Evolutionary conservation across 768 basidiomycete genomes (phyloP).

Genomic region (Nidularia pulvinata): DNA sequence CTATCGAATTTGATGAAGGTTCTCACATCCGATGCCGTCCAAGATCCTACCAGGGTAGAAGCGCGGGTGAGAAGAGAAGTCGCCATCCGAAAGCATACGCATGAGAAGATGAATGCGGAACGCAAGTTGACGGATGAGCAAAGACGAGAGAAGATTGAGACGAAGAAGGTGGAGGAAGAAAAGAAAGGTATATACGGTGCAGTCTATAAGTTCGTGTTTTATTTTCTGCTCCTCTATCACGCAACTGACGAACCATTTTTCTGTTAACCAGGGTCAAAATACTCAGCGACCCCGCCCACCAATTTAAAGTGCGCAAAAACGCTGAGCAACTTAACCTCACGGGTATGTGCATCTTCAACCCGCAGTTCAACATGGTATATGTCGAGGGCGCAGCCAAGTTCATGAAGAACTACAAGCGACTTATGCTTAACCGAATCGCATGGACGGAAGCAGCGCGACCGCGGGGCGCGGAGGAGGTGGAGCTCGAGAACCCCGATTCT

Average conservation of each 20-base stretch:
- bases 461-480: slow-evolving; percentile 71
- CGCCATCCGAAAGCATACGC: slow-evolving; percentile 82
- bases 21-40: slow-evolving; percentile 92
- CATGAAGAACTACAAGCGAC: slow-evolving; percentile 82
- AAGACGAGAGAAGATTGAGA: slow-evolving; percentile 82
- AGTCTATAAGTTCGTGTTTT: slow-evolving; percentile 81
- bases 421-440: slow-evolving; percentile 85
- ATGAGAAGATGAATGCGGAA: slow-evolving; percentile 93
- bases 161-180: slow-evolving; percentile 86
- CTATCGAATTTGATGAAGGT: slow-evolving; percentile 98
- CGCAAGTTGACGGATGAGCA: slow-evolving; percentile 94
- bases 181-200: slow-evolving; percentile 81
- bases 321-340: slow-evolving; percentile 90
- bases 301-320: slow-evolving; percentile 96
- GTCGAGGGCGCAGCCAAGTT: slow-evolving; percentile 91
- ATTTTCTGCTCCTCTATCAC: slow-evolving; percentile 1
- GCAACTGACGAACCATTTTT: slow-evolving; percentile 1
- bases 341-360: slow-evolving; percentile 90
- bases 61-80: slow-evolving; percentile 95
- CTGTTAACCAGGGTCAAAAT: slow-evolving; percentile 64
- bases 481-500: slow-evolving; percentile 52
- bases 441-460: slow-evolving; percentile 94
- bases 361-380: slow-evolving; percentile 87
- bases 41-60: slow-evolving; percentile 97
- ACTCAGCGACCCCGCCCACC: slow-evolving; percentile 89